Evolutionary conservation across 2,329 filamentous ascomycete species (phyloP), one percentile per base, ranked within the genome.

Genomic region (Aspergillus sp.): DNA sequence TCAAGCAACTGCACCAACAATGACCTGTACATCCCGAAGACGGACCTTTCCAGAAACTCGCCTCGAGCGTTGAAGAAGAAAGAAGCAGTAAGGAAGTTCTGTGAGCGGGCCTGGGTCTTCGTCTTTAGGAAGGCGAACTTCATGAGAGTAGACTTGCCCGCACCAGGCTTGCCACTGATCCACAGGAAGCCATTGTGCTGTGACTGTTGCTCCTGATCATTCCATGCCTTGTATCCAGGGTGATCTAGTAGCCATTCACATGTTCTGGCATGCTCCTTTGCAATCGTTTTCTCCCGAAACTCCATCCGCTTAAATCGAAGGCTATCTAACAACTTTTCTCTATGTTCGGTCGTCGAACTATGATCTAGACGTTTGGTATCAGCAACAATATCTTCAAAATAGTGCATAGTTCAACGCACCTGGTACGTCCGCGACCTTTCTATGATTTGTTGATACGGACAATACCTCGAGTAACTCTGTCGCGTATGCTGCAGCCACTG

Each of bases 221-320:
- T 65, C 80, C 79, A 82, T 17, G 61, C 56, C 4, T 60, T n/a
- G 50, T 78, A 81, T 7, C 68, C 55, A 1, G 67, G 46, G 7
- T 70, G 68, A 1, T 64, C 51, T 1, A 79, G 64, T 1, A 81
- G 54, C 79, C 79, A 82, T 45, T 65, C 44, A 43, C 78, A 81
- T 2, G 78, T 82, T 17, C 67, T 66, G 0, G 59, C 61, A n/a
- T 77, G 69, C 0, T 73, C 76, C 1, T 52, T 61, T 40, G 73
- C 71, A 55, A 82, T 77, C 4, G 65, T 74, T 15, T 54, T 52
- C 6, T 68, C 68, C 2, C 78, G 75, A 14, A 68, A 49, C 48
- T 79, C 74, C n/a, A 80, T 75, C 52, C 76, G 69, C 1, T 74
- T 65, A 59, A 81, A 81, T 17, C 21, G 9, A 17, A 51, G 48